A percentile compares a stretch with the other conserved stretches of the same genome.
Conservation (phyloP, 257 asterid genomes). For the Gentiana dahurica region DNA sequence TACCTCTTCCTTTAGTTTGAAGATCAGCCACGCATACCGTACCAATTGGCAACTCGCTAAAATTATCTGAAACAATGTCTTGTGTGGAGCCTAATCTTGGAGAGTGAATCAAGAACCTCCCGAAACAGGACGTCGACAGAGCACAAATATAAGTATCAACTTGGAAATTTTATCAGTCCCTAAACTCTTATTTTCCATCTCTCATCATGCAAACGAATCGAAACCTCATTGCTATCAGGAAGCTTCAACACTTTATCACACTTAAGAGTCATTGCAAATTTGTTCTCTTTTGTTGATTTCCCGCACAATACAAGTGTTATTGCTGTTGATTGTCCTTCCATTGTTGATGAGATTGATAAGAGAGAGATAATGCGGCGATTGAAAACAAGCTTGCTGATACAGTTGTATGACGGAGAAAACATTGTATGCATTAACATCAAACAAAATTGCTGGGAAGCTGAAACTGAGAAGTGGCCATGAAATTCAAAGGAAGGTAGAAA, state of each 20-base stretch:
- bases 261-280: slow-evolving; percentile 46
- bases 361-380: no score
- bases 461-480: no score
- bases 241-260: slow-evolving; percentile 34
- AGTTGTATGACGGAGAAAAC: no score
- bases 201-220: slow-evolving; percentile 38
- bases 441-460: no score
- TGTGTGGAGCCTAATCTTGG: slow-evolving; percentile 73
- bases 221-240: slow-evolving; percentile 34
- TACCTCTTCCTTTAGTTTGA: slow-evolving; percentile 54
- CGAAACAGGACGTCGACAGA: slow-evolving; percentile 45
- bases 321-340: slow-evolving; percentile 38
- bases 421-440: no score
- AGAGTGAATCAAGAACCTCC: slow-evolving; percentile 64
- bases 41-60: slow-evolving; percentile 66
- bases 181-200: slow-evolving; percentile 13
- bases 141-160: slow-evolving; percentile 36
- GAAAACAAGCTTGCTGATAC: no score
- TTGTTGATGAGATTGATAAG: slow-evolving; percentile 20
- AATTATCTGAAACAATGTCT: slow-evolving; percentile 65
- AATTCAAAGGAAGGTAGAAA: no score
- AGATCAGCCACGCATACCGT: slow-evolving; percentile 74
- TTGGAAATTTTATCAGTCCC: slow-evolving; percentile 20
- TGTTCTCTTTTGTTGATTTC: slow-evolving; percentile 46
- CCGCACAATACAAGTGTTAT: slow-evolving; percentile 44